These are phyloP conservation scores for Rhodotorula mucilaginosa DNA, from an alignment of 1,284 basidiomycete species.

Conservation along the genomic window DNA sequence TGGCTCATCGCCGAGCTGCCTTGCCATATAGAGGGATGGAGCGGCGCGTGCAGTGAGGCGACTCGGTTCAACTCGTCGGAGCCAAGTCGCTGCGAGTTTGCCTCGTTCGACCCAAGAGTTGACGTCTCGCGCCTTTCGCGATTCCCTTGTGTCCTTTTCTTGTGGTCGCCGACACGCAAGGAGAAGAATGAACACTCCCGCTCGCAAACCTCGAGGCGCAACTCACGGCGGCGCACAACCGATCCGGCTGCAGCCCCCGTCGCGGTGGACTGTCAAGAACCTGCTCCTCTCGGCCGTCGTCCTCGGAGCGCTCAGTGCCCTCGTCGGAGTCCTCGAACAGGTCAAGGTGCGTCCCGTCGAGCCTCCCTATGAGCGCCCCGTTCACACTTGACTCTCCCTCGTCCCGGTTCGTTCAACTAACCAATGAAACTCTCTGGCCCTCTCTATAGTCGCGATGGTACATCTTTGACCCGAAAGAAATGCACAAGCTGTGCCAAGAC, in stretches of 20 bases:
- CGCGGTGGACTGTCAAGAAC: conserved; percentile 20
- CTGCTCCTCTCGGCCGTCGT: conserved; percentile 24
- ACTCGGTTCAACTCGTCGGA: not conserved
- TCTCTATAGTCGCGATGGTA: conserved; percentile 51
- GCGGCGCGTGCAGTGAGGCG: not conserved
- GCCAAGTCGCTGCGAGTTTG: not conserved
- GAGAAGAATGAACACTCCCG: not conserved
- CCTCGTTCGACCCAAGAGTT: not conserved
- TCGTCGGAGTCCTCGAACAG: conserved; percentile 29
- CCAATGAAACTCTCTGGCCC: not conserved
- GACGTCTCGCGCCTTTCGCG: too few species aligned
- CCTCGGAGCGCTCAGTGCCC: conserved; percentile 23
- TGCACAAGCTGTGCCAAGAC: conserved; percentile 68
- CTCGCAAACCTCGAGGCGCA: conserved; percentile 9
- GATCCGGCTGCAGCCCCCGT: conserved; percentile 13
- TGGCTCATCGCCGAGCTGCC: too few species aligned
- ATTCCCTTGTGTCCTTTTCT: not conserved
- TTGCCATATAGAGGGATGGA: too few species aligned
- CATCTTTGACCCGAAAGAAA: conserved; percentile 63
- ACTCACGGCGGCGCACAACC: conserved; percentile 6
- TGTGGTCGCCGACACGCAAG: too few species aligned
- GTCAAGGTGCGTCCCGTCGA: conserved; percentile 34
- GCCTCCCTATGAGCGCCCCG: not conserved
- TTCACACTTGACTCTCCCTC: too few species aligned
- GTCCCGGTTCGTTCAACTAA: not conserved